Evolutionary conservation across 2,329 filamentous ascomycete genomes (phyloP).

Genomic region (Penicillium sp.): DNA sequence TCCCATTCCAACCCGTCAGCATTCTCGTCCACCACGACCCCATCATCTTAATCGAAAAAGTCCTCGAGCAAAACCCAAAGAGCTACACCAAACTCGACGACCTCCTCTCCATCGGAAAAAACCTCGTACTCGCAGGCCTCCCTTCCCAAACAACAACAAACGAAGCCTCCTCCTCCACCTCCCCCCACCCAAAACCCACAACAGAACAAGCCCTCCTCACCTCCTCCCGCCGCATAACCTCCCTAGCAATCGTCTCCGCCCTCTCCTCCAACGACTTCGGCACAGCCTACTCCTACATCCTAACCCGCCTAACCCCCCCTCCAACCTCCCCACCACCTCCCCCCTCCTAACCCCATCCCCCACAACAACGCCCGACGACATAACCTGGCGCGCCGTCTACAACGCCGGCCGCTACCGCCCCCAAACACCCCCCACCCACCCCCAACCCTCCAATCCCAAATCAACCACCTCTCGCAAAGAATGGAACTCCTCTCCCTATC

Average conservation of each 20-base stretch:
- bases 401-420: slow-evolving; percentile 56
- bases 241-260: slow-evolving; percentile 46
- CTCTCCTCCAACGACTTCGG: slow-evolving; percentile 48
- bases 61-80: slow-evolving; percentile 59
- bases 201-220: slow-evolving; percentile 32
- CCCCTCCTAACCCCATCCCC: slow-evolving; percentile 27
- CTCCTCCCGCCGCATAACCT: slow-evolving; percentile 47
- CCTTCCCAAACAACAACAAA: slow-evolving; percentile 25
- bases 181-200: slow-evolving; percentile 13
- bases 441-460: slow-evolving; percentile 38
- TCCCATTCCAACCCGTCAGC: slow-evolving; percentile 63
- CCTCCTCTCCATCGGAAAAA: slow-evolving; percentile 57
- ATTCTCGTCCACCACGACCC: slow-evolving; percentile 62
- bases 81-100: slow-evolving; percentile 64
- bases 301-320: slow-evolving; percentile 52
- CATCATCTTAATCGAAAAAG: slow-evolving; percentile 55
- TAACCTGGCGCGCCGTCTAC: slow-evolving; percentile 63
- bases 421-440: slow-evolving; percentile 27
- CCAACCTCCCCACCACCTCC: slow-evolving; percentile 32
- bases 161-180: slow-evolving; percentile 17
- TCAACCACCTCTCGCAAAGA: slow-evolving; percentile 58
- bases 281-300: slow-evolving; percentile 64
- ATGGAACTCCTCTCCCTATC: slow-evolving; percentile 63
- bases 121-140: slow-evolving; percentile 51
- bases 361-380: slow-evolving; percentile 47